Conservation (phyloP, 75 land plant genomes). For the Pseudotsuga menziesii region DNA sequence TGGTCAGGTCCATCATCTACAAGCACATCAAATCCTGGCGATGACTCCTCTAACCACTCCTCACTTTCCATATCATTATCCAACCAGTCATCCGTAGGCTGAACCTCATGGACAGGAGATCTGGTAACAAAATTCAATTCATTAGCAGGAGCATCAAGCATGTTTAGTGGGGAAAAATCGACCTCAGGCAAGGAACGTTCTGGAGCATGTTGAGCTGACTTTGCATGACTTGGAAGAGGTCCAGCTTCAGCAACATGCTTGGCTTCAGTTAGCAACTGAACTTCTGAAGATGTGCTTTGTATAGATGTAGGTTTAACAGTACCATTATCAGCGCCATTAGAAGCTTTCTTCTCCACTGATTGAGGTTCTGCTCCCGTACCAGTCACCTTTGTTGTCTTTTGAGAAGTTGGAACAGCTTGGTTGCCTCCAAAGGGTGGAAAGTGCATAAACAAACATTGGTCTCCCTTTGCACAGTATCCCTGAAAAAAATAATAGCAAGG, state of each 20-base stretch:
- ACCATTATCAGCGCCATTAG: not conserved
- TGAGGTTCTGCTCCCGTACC: not conserved
- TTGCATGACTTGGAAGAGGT: not conserved
- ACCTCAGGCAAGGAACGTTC: not conserved
- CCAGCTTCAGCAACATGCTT: slow-evolving; percentile 19
- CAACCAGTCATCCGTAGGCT: slow-evolving; percentile 18
- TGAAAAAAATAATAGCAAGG: slow-evolving; percentile 70
- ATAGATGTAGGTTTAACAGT: not conserved
- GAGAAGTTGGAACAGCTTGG: slow-evolving; percentile 17
- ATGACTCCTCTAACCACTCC: slow-evolving; percentile 68
- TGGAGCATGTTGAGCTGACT: slow-evolving; percentile 6
- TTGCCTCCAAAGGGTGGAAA: slow-evolving; percentile 29
- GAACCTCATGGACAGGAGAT: slow-evolving; percentile 9
- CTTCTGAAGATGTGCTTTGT: slow-evolving; percentile 5
- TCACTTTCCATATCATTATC: slow-evolving; percentile 51
- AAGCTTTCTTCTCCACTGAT: not conserved
- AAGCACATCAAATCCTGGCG: slow-evolving; percentile 98
- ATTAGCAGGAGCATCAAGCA: not conserved
- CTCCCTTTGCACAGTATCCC: slow-evolving; percentile 81
- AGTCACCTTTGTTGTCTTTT: not conserved
- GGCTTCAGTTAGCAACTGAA: slow-evolving; percentile 5
- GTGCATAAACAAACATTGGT: slow-evolving; percentile 74
- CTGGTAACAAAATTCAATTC: slow-evolving; percentile 11
- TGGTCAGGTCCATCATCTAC: slow-evolving; percentile 55
- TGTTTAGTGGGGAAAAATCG: not conserved